Evolutionary conservation across 768 basidiomycete species (phyloP).

Genomic region (Arthromyces matolae): DNA sequence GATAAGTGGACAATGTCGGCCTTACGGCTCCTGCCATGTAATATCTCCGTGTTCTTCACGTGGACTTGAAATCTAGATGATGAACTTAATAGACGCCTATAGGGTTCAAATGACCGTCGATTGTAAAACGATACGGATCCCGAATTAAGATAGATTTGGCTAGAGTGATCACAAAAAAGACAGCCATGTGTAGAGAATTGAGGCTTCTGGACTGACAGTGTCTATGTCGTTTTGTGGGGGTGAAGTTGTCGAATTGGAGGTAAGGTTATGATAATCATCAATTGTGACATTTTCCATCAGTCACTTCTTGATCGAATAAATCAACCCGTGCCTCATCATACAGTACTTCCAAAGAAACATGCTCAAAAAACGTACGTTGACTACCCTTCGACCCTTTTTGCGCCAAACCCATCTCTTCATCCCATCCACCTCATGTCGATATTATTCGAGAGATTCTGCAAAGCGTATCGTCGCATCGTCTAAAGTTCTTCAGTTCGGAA

Average conservation of each 20-base stretch:
- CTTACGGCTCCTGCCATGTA: neutral
- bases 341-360: too few relatives aligned
- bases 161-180: neutral
- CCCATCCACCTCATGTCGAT: slow-evolving; percentile 13
- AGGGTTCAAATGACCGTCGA: neutral
- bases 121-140: neutral
- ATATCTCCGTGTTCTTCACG: slow-evolving; percentile 18
- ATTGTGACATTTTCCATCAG: neutral
- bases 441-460: slow-evolving; percentile 24
- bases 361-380: slow-evolving; percentile 7
- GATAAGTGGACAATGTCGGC: too few relatives aligned
- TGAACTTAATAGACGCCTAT: neutral
- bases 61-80: slow-evolving; percentile 7
- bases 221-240: too few relatives aligned
- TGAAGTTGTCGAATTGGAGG: too few relatives aligned
- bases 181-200: neutral
- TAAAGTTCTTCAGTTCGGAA: slow-evolving; percentile 37
- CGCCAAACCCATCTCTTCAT: slow-evolving; percentile 10
- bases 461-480: slow-evolving; percentile 18
- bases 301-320: neutral
- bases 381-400: slow-evolving; percentile 2
- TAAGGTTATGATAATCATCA: too few relatives aligned
- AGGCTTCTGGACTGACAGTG: too few relatives aligned
- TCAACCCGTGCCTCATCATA: too few relatives aligned
- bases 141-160: slow-evolving; percentile 5